phyloP scores from a whole-genome alignment of 2,329 filamentous ascomycete genomes.

The Colletotrichum somersetense region DNA sequence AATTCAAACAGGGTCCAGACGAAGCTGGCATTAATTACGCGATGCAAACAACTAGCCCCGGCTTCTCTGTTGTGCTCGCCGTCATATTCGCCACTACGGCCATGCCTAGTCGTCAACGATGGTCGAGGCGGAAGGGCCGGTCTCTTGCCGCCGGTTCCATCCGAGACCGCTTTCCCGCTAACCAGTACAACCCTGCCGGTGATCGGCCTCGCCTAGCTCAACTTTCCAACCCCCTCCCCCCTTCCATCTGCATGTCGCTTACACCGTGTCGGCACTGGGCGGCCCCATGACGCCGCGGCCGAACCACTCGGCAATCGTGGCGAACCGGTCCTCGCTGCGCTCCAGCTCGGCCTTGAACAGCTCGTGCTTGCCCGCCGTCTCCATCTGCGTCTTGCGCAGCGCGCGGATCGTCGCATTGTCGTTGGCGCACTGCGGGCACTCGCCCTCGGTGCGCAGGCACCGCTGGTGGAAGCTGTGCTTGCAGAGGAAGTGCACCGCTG shows the following conservation, averaged over 20 bases:
- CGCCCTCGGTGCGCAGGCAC: slow-evolving; percentile 74
- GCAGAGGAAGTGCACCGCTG: slow-evolving; percentile 95
- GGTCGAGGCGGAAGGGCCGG: background rate
- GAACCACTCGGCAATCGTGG: slow-evolving; percentile 95
- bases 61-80: background rate
- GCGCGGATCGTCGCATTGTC: slow-evolving; percentile 91
- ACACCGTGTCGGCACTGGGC: slow-evolving; percentile 49
- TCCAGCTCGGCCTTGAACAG: slow-evolving; percentile 86
- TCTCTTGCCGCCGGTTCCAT: background rate
- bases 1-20: background rate
- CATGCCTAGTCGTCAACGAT: background rate
- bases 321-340: slow-evolving; percentile 84
- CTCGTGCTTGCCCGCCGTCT: slow-evolving; percentile 88
- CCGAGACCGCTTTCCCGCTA: background rate
- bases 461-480: slow-evolving; percentile 97
- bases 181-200: background rate
- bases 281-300: slow-evolving; percentile 88
- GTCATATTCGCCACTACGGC: background rate
- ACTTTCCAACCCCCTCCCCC: background rate
- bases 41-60: slow-evolving; percentile 4
- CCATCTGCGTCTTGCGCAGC: slow-evolving; percentile 86
- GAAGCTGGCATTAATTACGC: slow-evolving; percentile 17
- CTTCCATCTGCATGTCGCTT: background rate
- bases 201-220: background rate
- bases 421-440: slow-evolving; percentile 87